Conservation (phyloP, 148 eudicot genomes). For the Fagopyrum homotropicum region DNA sequence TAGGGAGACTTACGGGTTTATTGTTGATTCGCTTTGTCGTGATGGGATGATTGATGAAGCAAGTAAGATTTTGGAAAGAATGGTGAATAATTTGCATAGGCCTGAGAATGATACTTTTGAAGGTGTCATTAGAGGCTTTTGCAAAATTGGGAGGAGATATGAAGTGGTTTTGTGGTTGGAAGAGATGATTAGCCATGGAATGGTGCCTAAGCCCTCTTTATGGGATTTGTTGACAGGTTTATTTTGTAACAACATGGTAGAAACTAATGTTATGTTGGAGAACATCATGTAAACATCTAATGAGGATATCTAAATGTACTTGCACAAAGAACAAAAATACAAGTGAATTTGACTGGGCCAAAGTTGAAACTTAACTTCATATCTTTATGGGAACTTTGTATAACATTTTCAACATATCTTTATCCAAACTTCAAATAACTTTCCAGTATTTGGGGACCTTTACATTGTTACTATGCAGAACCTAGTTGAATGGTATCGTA, state of each 20-base stretch:
- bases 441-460: no score
- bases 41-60: conserved; percentile 64
- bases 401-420: no score
- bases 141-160: conserved; percentile 38
- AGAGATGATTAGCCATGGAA: conserved; percentile 82
- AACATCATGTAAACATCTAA: not conserved
- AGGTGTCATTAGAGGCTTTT: conserved; percentile 65
- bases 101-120: conserved; percentile 35
- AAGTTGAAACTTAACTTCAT: no score
- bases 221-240: conserved; percentile 58
- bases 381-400: no score
- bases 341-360: no score
- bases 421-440: no score
- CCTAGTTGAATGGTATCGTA: no score
- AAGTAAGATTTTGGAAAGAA: conserved; percentile 48
- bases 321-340: not conserved
- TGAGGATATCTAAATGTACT: not conserved
- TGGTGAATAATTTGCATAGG: conserved; percentile 52
- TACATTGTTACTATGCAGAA: no score
- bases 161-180: conserved; percentile 81
- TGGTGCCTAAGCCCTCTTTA: conserved; percentile 38
- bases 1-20: conserved; percentile 46
- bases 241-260: conserved; percentile 27
- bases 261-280: conserved; percentile 17
- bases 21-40: conserved; percentile 57